Conservation (phyloP, 2,329 filamentous ascomycete species). For the Tolypocladium nubicola region DNA sequence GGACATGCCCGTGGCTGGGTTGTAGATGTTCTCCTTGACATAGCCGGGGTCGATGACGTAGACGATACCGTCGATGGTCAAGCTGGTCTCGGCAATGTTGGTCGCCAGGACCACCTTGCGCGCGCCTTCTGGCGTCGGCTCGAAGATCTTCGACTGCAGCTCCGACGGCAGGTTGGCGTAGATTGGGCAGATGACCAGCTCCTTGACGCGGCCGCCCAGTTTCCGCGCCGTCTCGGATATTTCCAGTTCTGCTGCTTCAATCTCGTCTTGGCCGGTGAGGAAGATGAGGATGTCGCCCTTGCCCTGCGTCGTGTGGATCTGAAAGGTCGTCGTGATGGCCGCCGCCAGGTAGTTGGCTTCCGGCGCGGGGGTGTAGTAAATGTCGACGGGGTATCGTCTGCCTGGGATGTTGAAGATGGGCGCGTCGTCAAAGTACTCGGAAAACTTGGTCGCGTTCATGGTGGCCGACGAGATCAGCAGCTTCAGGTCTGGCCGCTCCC, state of each 20-base stretch:
- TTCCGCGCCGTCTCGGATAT: slow-evolving; percentile 80
- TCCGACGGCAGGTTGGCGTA: slow-evolving; percentile 91
- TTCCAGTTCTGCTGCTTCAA: slow-evolving; percentile 76
- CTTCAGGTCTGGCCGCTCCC: slow-evolving; percentile 75
- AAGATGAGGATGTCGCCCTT: slow-evolving; percentile 90
- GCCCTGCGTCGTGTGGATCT: slow-evolving; percentile 82
- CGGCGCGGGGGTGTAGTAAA: slow-evolving; percentile 81
- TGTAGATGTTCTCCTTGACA: slow-evolving; percentile 91
- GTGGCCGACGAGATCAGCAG: slow-evolving; percentile 90
- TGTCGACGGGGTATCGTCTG: slow-evolving; percentile 77
- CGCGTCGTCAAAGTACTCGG: slow-evolving; percentile 80
- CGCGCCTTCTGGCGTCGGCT: slow-evolving; percentile 74
- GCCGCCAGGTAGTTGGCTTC: slow-evolving; percentile 91
- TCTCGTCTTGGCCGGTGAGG: slow-evolving; percentile 91
- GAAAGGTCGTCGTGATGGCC: slow-evolving; percentile 85
- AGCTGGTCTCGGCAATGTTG: slow-evolving; percentile 91
- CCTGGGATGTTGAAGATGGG: slow-evolving; percentile 95
- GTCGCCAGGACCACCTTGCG: slow-evolving; percentile 91
- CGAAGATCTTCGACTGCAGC: slow-evolving; percentile 86
- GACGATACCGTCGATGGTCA: slow-evolving; percentile 93
- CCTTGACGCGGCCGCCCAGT: slow-evolving; percentile 71
- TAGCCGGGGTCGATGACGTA: slow-evolving; percentile 95
- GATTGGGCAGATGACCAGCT: slow-evolving; percentile 85
- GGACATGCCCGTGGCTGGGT: slow-evolving; percentile 85
- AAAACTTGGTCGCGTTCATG: slow-evolving; percentile 88